phyloP scores from a whole-genome alignment of 2,329 filamentous ascomycete species.

The Pyrenophora graminea region DNA sequence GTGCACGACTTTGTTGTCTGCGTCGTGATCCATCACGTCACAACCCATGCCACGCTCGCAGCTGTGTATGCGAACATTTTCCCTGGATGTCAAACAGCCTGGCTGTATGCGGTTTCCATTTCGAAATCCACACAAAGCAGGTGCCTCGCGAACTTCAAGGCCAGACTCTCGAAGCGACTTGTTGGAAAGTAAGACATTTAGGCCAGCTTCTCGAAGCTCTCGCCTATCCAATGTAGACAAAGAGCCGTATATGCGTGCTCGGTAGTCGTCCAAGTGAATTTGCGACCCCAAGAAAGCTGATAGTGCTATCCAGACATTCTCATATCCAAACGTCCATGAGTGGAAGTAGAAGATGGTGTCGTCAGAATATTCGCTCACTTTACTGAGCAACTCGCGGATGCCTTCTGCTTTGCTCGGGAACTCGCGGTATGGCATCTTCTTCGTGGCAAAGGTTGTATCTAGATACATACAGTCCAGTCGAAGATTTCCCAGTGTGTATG shows the following conservation, averaged over 20 bases:
- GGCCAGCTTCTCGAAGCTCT: constrained; percentile 38
- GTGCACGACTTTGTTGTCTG: constrained; percentile 62
- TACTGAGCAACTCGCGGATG: constrained; percentile 70
- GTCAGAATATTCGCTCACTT: constrained; percentile 68
- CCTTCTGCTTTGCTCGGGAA: constrained; percentile 75
- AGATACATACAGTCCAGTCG: constrained; percentile 81
- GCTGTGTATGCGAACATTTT: constrained; percentile 74
- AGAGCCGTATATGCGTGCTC: constrained; percentile 71
- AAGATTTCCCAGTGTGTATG: constrained; percentile 61
- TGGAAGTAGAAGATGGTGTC: constrained; percentile 83
- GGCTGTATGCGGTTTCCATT: constrained; percentile 71
- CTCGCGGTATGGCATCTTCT: constrained; percentile 52
- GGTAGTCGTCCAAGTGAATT: constrained; percentile 85
- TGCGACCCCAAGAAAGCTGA: constrained; percentile 69
- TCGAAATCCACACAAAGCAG: constrained; percentile 72
- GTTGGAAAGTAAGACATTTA: constrained; percentile 41
- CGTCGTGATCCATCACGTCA: constrained; percentile 52
- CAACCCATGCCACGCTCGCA: constrained; percentile 77
- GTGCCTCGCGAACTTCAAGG: constrained; percentile 59
- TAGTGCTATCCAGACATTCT: constrained; percentile 87
- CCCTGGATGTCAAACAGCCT: constrained; percentile 72
- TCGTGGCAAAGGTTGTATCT: constrained; percentile 77
- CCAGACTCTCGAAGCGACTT: constrained; percentile 38
- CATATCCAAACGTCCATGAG: constrained; percentile 91
- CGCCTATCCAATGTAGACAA: constrained; percentile 44